These are phyloP conservation scores for Hyaloperonospora brassicae DNA, from an alignment of 352 stramenopile species.

Conservation along the genomic window DNA sequence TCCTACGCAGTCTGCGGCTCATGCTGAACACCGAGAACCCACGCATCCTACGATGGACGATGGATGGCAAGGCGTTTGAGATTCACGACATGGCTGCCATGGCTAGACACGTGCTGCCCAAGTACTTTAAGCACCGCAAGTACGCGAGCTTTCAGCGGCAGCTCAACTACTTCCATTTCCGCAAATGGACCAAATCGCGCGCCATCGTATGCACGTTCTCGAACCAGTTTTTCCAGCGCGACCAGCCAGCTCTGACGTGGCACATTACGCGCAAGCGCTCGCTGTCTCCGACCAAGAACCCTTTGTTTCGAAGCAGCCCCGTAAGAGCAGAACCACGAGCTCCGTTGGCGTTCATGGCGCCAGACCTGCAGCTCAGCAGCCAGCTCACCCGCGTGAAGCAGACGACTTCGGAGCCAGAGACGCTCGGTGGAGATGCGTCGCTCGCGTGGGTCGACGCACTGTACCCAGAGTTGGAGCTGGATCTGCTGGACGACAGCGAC, in stretches of 20 bases:
- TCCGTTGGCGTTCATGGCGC: constrained; percentile 2
- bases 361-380: constrained; percentile 10
- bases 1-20: constrained; percentile 42
- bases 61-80: constrained; percentile 49
- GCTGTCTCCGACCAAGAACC: constrained; percentile 14
- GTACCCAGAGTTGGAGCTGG: constrained; percentile 47
- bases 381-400: constrained; percentile 13
- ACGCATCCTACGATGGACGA: constrained; percentile 46
- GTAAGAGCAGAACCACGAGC: neutral
- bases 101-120: constrained; percentile 75
- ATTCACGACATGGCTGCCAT: constrained; percentile 68
- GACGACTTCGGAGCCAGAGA: neutral
- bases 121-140: constrained; percentile 89
- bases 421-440: constrained; percentile 23
- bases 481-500: constrained; percentile 17
- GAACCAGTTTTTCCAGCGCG: constrained; percentile 57
- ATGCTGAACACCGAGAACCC: constrained; percentile 57
- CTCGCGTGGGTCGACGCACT: constrained; percentile 60
- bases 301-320: neutral
- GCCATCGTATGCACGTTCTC: constrained; percentile 70
- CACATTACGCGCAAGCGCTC: constrained; percentile 54
- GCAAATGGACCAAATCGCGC: constrained; percentile 74
- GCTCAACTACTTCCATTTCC: constrained; percentile 90
- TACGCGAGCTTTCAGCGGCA: constrained; percentile 88
- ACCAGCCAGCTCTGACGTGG: constrained; percentile 52